These are phyloP conservation scores for Penicillium subrubescens DNA, from an alignment of 495 filamentous ascomycete genomes.

Conservation along the genomic window DNA sequence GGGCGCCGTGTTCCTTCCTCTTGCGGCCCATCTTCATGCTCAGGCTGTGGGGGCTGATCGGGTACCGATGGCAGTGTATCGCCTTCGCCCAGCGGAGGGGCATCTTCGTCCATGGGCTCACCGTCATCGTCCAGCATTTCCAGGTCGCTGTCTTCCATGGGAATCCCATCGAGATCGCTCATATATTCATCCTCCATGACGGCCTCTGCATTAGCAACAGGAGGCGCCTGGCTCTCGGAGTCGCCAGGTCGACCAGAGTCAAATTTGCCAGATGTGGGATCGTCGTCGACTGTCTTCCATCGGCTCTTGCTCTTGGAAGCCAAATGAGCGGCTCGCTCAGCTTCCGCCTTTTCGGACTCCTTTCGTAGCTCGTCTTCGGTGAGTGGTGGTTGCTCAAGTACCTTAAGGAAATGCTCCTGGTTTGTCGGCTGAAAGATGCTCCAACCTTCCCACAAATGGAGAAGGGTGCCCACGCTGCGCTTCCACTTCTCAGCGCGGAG, in stretches of 20 bases:
- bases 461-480: conserved; percentile 69
- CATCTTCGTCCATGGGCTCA: conserved; percentile 45
- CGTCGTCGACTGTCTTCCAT: conserved; percentile 73
- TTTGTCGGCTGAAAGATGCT: conserved; percentile 78
- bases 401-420: conserved; percentile 70
- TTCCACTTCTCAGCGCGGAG: conserved; percentile 90
- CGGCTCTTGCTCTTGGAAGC: conserved; percentile 56
- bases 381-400: conserved; percentile 74
- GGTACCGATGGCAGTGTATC: conserved; percentile 16
- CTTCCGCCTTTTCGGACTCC: conserved; percentile 51
- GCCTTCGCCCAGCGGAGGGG: conserved; percentile 2
- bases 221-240: conserved; percentile 20
- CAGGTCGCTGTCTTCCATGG: conserved; percentile 49
- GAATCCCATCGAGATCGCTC: conserved; percentile 50
- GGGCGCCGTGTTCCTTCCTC: conserved; percentile 30
- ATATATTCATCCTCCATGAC: conserved; percentile 40
- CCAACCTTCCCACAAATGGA: conserved; percentile 87
- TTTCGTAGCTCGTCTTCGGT: conserved; percentile 53
- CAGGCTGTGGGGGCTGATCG: conserved; percentile 22
- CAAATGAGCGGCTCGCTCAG: conserved; percentile 38
- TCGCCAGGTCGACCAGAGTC: conserved; percentile 32
- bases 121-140: conserved; percentile 14
- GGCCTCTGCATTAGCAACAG: conserved; percentile 23
- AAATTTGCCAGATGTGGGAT: conserved; percentile 42
- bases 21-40: conserved; percentile 23